A percentile compares a stretch with the other conserved stretches of the same genome.
Conservation (phyloP, 1,284 basidiomycete species). For the Malassezia sp. region DNA sequence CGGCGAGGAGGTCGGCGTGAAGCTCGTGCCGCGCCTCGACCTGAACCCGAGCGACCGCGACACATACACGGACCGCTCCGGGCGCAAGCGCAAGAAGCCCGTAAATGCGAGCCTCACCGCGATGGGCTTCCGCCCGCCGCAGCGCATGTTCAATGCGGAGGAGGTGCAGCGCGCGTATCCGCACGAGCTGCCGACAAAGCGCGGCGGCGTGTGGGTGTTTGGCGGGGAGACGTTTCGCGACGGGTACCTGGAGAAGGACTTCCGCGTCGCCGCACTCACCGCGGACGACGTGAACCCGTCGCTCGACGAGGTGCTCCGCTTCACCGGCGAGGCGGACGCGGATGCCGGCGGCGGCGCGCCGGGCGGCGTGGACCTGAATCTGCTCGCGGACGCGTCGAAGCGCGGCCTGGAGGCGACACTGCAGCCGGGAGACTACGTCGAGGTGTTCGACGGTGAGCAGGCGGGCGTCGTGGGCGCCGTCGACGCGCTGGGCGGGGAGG, state of each 20-base stretch:
- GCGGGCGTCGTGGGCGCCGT: slow-evolving; percentile 83
- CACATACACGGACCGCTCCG: slow-evolving; percentile 47
- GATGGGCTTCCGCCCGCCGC: slow-evolving; percentile 64
- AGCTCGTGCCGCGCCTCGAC: slow-evolving; percentile 93
- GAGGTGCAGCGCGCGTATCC: slow-evolving; percentile 82
- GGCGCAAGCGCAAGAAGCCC: slow-evolving; percentile 46
- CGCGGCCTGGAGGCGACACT: slow-evolving; percentile 76
- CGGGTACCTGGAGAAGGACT: slow-evolving; percentile 93
- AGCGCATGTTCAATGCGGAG: slow-evolving; percentile 84
- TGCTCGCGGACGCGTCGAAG: slow-evolving; percentile 75
- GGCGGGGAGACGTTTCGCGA: slow-evolving; percentile 85
- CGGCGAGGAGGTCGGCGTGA: slow-evolving; percentile 82
- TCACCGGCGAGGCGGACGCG: slow-evolving; percentile 53
- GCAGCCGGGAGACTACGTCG: slow-evolving; percentile 94
- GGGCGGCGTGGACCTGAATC: slow-evolving; percentile 58
- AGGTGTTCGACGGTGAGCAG: slow-evolving; percentile 94
- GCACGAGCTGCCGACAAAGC: slow-evolving; percentile 53
- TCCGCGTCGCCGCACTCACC: slow-evolving; percentile 67
- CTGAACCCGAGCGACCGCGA: slow-evolving; percentile 53
- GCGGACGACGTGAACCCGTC: slow-evolving; percentile 87
- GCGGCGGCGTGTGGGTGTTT: slow-evolving; percentile 52
- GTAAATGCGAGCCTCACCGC: slow-evolving; percentile 30
- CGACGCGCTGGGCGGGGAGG: slow-evolving; percentile 73
- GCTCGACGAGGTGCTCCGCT: slow-evolving; percentile 86
- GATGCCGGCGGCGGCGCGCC: slow-evolving; percentile 28